Evolutionary conservation across 2,329 filamentous ascomycete genomes (phyloP).

Genomic region (Pseudogymnoascus sp.): DNA sequence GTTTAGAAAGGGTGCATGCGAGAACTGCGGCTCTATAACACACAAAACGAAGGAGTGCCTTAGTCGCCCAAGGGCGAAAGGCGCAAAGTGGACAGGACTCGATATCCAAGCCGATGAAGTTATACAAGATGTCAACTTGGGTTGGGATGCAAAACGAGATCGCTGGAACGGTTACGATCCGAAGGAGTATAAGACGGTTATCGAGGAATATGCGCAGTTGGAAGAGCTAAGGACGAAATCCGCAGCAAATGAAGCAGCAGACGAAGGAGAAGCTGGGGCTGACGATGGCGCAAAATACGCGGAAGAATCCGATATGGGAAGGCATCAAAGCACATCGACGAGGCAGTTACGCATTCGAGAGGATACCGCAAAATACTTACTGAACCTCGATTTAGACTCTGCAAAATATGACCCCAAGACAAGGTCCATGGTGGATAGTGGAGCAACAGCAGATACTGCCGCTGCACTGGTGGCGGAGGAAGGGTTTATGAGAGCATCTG

Average conservation of each 20-base stretch:
- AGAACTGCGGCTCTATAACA: conserved; percentile 96
- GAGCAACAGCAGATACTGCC: conserved; percentile 70
- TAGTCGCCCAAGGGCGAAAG: conserved; percentile 76
- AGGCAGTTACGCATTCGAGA: conserved; percentile 86
- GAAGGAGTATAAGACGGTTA: conserved; percentile 74
- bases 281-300: conserved; percentile 70
- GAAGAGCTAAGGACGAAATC: conserved; percentile 60
- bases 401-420: conserved; percentile 98
- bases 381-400: conserved; percentile 91
- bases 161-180: conserved; percentile 98
- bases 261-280: conserved; percentile 41
- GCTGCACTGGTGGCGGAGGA: conserved; percentile 84
- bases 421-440: conserved; percentile 77
- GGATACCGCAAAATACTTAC: conserved; percentile 92
- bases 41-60: conserved; percentile 94
- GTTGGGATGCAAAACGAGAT: conserved; percentile 96
- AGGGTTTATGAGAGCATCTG: conserved; percentile 79
- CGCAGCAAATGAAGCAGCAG: conserved; percentile 38
- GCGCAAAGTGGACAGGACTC: conserved; percentile 84
- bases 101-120: conserved; percentile 91
- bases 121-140: conserved; percentile 74
- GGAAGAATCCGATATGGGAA: conserved; percentile 93
- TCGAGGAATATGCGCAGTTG: conserved; percentile 81
- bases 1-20: conserved; percentile 94
- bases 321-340: conserved; percentile 83